These are phyloP conservation scores for Rhodotorula paludigena DNA, from an alignment of 768 basidiomycete species.

Conservation along the genomic window DNA sequence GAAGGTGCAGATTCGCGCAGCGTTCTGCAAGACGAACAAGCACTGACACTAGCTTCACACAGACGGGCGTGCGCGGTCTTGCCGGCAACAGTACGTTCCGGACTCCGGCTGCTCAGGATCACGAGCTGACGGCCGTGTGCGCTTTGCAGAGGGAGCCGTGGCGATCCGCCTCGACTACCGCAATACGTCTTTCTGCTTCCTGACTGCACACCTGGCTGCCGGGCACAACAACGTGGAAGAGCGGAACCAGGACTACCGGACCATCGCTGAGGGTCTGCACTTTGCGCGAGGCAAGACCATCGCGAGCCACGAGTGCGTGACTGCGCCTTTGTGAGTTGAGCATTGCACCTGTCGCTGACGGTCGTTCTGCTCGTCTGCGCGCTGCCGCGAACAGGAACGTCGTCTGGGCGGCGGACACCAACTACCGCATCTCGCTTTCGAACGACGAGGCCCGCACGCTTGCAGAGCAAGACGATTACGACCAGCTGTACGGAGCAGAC, in stretches of 20 bases:
- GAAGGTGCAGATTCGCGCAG: constrained; percentile 59
- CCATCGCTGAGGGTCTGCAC: constrained; percentile 74
- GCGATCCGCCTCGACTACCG: constrained; percentile 86
- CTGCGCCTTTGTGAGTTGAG: background rate
- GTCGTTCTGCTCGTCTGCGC: background rate
- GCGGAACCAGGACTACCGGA: constrained; percentile 79
- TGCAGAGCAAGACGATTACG: constrained; percentile 62
- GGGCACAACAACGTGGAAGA: constrained; percentile 85
- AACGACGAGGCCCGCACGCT: constrained; percentile 72
- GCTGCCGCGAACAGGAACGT: constrained; percentile 64
- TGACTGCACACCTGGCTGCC: constrained; percentile 95
- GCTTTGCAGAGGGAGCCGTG: constrained; percentile 68
- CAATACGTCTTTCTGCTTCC: constrained; percentile 87
- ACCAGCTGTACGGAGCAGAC: constrained; percentile 70
- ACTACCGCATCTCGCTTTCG: constrained; percentile 85
- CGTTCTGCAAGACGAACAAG: background rate
- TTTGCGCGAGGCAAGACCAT: constrained; percentile 88
- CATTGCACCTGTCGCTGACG: background rate
- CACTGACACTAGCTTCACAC: background rate
- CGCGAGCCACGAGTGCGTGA: constrained; percentile 77
- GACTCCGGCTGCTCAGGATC: background rate
- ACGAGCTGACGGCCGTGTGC: background rate
- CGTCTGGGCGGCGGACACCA: constrained; percentile 90
- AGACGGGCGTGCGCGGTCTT: constrained; percentile 65
- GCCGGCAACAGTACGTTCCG: constrained; percentile 66